phyloP scores from a whole-genome alignment of 176 grass and related monocot species.

The Tillandsia leiboldiana region DNA sequence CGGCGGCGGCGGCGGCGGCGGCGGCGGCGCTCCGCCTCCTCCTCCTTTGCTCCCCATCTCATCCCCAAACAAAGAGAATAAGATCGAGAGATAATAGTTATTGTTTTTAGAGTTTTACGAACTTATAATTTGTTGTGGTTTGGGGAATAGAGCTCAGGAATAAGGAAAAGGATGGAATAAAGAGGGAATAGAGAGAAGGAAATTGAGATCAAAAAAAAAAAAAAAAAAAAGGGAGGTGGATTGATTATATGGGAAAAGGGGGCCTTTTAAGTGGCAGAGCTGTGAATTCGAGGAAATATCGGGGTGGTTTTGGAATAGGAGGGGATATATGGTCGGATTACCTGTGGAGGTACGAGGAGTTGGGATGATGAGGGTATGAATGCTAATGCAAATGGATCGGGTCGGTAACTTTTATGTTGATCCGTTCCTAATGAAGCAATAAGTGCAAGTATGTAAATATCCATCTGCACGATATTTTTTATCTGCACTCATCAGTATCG shows the following conservation, averaged over 20 bases:
- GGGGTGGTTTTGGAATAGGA: neutral
- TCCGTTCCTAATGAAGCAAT: too few relatives aligned
- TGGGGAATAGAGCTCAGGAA: too few relatives aligned
- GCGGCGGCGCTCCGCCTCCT: neutral
- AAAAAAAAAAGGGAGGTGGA: neutral
- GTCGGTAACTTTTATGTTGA: too few relatives aligned
- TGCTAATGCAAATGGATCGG: too few relatives aligned
- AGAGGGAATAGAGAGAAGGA: neutral
- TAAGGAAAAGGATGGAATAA: neutral
- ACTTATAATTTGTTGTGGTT: too few relatives aligned
- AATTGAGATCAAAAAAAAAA: slow-evolving; percentile 1
- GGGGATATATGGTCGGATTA: neutral
- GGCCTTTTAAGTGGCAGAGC: slow-evolving; percentile 6
- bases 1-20: neutral
- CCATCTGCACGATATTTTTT: too few relatives aligned
- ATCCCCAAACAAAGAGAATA: neutral
- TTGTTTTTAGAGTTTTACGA: neutral
- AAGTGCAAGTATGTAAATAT: too few relatives aligned
- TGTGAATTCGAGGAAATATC: neutral
- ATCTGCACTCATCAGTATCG: too few relatives aligned
- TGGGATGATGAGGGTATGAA: neutral
- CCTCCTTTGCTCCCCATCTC: slow-evolving; percentile 45
- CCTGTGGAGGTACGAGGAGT: slow-evolving; percentile 21
- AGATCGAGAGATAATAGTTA: neutral
- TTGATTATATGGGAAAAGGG: neutral